A percentile compares a stretch with the other conserved stretches of the same genome.
Conservation (phyloP, 495 filamentous ascomycete genomes). For the Talaromyces trachyspermus region DNA sequence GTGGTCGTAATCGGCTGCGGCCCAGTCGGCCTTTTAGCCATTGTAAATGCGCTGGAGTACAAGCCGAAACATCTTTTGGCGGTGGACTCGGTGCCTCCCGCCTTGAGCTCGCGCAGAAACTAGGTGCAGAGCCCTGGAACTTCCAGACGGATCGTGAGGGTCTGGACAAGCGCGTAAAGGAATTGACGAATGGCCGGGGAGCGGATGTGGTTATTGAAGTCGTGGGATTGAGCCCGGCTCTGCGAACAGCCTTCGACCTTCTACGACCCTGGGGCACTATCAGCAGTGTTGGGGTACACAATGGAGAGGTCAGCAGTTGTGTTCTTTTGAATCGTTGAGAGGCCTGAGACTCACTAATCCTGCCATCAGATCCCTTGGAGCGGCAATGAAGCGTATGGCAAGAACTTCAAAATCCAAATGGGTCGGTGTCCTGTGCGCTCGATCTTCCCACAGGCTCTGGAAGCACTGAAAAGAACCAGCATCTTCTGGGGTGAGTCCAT, state of each 20-base stretch:
- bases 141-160: constrained; percentile 62
- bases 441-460: constrained; percentile 71
- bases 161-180: constrained; percentile 62
- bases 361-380: constrained; percentile 67
- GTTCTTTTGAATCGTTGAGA: not conserved
- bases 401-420: constrained; percentile 90
- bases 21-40: constrained; percentile 79
- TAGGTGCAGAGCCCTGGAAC: constrained; percentile 85
- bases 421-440: constrained; percentile 87
- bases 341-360: not conserved
- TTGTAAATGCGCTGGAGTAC: constrained; percentile 75
- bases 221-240: constrained; percentile 75
- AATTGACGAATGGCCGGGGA: constrained; percentile 74
- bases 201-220: constrained; percentile 91
- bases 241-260: constrained; percentile 78
- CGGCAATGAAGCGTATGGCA: constrained; percentile 76
- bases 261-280: constrained; percentile 83
- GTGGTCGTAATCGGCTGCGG: constrained; percentile 86
- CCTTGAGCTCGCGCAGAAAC: constrained; percentile 63
- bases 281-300: constrained; percentile 87
- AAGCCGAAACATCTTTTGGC: constrained; percentile 77
- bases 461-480: constrained; percentile 71
- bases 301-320: constrained; percentile 56
- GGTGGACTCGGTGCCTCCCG: constrained; percentile 76
- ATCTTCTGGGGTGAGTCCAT: constrained; percentile 65